These are phyloP conservation scores for Chlorella sp. DNA, from an alignment of 139 green algal genomes.

Conservation along the genomic window DNA sequence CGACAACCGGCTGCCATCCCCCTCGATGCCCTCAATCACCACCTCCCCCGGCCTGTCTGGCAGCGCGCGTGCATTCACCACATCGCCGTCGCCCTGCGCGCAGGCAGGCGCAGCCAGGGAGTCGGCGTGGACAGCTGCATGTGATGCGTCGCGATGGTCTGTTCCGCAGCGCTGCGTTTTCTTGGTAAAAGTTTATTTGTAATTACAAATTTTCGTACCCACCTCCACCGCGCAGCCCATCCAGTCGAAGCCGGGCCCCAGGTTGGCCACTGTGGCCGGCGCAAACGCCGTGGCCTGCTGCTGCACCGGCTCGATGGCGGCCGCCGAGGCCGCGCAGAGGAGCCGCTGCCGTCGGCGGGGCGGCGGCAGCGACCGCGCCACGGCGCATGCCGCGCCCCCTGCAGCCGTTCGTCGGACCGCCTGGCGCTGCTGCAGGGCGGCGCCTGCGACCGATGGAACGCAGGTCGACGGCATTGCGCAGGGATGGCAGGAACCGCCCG, in stretches of 20 bases:
- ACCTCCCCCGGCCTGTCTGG: conserved; percentile 70
- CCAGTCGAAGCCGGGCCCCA: conserved; percentile 98
- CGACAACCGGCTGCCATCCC: conserved; percentile 87
- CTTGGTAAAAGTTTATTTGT: conserved; percentile 45
- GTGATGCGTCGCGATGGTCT: no score
- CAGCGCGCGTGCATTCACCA: conserved; percentile 76
- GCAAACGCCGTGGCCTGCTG: conserved; percentile 76
- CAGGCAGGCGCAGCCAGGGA: not conserved
- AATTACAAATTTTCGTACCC: conserved; percentile 16
- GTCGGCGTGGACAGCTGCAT: not conserved
- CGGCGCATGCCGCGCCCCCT: no score
- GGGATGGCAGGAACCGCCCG: no score
- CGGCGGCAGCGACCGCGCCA: no score
- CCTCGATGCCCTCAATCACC: conserved; percentile 86
- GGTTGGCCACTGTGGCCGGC: conserved; percentile 95
- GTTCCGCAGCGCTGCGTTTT: no score
- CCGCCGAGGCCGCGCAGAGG: no score
- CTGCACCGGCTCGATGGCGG: conserved; percentile 31
- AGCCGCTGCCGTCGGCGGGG: no score
- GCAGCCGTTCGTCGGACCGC: no score
- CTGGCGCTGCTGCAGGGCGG: no score
- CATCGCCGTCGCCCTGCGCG: conserved; percentile 86
- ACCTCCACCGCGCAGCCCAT: conserved; percentile 95
- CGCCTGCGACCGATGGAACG: no score
- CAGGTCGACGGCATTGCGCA: no score